A percentile compares a stretch with the other conserved stretches of the same genome.
Evolutionary conservation across 2,329 filamentous ascomycete genomes (phyloP).

Genomic region (Elsinoe australis): DNA sequence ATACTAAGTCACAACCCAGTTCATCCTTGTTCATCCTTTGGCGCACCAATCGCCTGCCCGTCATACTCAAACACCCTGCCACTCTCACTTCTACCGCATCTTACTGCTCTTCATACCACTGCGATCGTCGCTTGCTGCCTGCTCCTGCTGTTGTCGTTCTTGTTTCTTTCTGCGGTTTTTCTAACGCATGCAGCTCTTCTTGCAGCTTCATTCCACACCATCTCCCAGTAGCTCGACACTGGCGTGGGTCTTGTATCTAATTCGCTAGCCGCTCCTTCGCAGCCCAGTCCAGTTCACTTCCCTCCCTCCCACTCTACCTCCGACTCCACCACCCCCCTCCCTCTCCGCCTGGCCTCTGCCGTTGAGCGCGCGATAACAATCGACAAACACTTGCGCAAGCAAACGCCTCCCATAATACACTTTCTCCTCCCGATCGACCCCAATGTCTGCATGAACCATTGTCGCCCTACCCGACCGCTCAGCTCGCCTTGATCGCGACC

Average conservation of each 20-base stretch:
- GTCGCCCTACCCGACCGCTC: conserved; percentile 8
- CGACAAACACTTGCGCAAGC: neutral
- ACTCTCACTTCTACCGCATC: neutral
- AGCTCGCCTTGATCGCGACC: conserved; percentile 16
- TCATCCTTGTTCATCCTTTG: too few relatives aligned
- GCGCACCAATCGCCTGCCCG: neutral
- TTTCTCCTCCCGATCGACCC: neutral
- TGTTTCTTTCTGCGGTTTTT: neutral
- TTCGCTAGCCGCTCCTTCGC: conserved; percentile 10
- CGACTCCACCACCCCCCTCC: neutral
- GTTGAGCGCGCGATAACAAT: conserved; percentile 18
- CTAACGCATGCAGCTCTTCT: neutral
- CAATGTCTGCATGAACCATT: conserved; percentile 11
- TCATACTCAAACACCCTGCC: neutral
- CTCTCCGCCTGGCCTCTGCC: conserved; percentile 7
- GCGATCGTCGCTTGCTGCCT: neutral
- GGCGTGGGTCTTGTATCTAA: conserved; percentile 6
- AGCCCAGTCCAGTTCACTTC: neutral
- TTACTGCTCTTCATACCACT: neutral
- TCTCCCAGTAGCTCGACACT: conserved; percentile 11
- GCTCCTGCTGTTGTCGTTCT: too few relatives aligned
- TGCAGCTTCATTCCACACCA: neutral
- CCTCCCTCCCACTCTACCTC: conserved; percentile 11
- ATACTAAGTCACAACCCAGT: too few relatives aligned
- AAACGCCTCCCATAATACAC: neutral